Evolutionary conservation across 2,329 filamentous ascomycete species (phyloP).

Genomic region (Coniosporium tulheliwenetii): DNA sequence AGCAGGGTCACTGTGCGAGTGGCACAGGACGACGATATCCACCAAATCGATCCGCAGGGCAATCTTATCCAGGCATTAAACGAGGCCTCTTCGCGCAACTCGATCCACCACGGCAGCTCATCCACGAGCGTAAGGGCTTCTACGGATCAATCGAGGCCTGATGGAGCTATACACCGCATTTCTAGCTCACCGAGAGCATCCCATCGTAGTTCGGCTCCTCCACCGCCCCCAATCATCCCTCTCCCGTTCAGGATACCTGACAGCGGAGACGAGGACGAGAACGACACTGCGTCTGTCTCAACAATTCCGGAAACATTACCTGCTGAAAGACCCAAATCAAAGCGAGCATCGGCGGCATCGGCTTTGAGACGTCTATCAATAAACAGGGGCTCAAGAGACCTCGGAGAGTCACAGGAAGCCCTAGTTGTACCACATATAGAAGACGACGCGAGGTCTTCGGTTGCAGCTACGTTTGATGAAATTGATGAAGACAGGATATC

Average conservation of each 20-base stretch:
- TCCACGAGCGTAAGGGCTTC: too few relatives aligned
- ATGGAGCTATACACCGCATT: too few relatives aligned
- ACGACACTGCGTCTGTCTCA: slow-evolving; percentile 40
- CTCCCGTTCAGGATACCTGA: slow-evolving; percentile 48
- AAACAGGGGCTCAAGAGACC: slow-evolving; percentile 7
- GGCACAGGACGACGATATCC: slow-evolving; percentile 31
- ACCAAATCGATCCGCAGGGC: slow-evolving; percentile 12
- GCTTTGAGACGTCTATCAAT: slow-evolving; percentile 12
- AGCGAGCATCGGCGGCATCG: not conserved
- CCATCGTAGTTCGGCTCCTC: slow-evolving; percentile 21
- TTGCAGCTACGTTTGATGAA: slow-evolving; percentile 43
- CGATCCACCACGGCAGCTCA: too few relatives aligned
- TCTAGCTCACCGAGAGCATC: slow-evolving; percentile 3
- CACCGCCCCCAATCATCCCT: slow-evolving; percentile 42
- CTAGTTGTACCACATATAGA: slow-evolving; percentile 17
- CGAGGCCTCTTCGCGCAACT: too few relatives aligned
- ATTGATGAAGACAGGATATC: slow-evolving; percentile 5
- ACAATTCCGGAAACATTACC: slow-evolving; percentile 30
- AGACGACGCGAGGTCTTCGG: slow-evolving; percentile 29
- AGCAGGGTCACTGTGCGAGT: slow-evolving; percentile 39
- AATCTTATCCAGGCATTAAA: too few relatives aligned
- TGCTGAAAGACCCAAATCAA: too few relatives aligned
- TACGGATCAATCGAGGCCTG: too few relatives aligned
- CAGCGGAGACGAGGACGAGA: slow-evolving; percentile 29
- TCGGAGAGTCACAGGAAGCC: slow-evolving; percentile 19